A percentile compares a stretch with the other conserved stretches of the same genome.
phyloP scores from a whole-genome alignment of 1,139 yeast genomes.

The Protomyces pachydermus region DNA sequence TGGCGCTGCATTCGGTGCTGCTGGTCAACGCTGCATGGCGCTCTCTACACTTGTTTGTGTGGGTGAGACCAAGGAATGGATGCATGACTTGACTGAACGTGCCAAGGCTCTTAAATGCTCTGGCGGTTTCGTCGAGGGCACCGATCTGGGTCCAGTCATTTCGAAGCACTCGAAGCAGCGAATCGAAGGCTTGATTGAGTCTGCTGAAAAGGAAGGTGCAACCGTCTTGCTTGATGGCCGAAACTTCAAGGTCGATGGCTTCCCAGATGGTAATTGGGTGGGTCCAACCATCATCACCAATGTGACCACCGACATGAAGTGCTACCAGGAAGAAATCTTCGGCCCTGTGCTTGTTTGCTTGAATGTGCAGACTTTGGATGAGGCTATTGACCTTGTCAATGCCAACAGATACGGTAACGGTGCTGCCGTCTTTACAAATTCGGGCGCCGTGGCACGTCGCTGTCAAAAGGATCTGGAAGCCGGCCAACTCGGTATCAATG shows the following conservation, averaged over 20 bases:
- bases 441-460: constrained; percentile 65
- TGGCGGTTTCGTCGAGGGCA: constrained; percentile 58
- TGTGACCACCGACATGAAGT: constrained; percentile 64
- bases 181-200: constrained; percentile 53
- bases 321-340: constrained; percentile 70
- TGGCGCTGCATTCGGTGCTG: constrained; percentile 82
- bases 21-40: constrained; percentile 84
- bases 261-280: constrained; percentile 64
- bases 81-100: constrained; percentile 54
- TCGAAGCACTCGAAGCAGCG: constrained; percentile 54
- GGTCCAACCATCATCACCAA: constrained; percentile 63
- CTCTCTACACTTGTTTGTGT: constrained; percentile 71
- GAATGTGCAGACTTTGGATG: constrained; percentile 63
- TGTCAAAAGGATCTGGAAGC: constrained; percentile 66
- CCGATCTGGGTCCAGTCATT: constrained; percentile 71
- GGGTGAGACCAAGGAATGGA: constrained; percentile 64
- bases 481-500: constrained; percentile 76
- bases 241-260: constrained; percentile 48
- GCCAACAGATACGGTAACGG: constrained; percentile 67
- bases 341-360: constrained; percentile 69
- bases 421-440: constrained; percentile 62
- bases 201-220: constrained; percentile 56
- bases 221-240: constrained; percentile 62
- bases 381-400: constrained; percentile 64
- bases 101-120: constrained; percentile 58